phyloP scores from a whole-genome alignment of 2,329 filamentous ascomycete genomes.

The Clarireedia hainanense region DNA sequence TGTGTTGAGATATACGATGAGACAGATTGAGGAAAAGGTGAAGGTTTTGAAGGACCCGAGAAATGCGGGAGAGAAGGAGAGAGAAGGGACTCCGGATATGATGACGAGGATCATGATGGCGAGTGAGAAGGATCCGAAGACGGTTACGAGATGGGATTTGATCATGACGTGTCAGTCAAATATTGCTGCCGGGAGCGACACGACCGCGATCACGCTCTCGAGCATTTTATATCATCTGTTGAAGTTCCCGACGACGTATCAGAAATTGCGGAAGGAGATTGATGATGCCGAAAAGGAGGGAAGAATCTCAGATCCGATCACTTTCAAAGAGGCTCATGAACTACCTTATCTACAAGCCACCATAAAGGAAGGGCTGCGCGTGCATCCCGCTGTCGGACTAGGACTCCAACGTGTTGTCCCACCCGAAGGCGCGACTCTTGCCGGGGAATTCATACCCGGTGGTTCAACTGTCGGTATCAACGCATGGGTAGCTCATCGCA shows the following conservation, averaged over 20 bases:
- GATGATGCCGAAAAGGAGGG: constrained; percentile 17
- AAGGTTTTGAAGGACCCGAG: constrained; percentile 12
- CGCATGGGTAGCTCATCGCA: constrained; percentile 30
- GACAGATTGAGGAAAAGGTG: constrained; percentile 16
- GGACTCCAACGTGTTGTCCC: constrained; percentile 43
- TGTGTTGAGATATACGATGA: constrained; percentile 13
- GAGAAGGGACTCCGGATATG: constrained; percentile 30
- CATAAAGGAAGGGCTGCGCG: constrained; percentile 43
- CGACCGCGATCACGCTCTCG: constrained; percentile 41
- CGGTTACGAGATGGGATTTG: constrained; percentile 30
- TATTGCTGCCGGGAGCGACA: constrained; percentile 34
- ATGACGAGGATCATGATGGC: constrained; percentile 36
- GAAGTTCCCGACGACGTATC: constrained; percentile 23
- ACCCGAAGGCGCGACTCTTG: constrained; percentile 35
- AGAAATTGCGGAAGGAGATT: constrained; percentile 29
- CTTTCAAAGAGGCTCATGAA: constrained; percentile 33
- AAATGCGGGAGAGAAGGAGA: not conserved
- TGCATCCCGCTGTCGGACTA: constrained; percentile 41
- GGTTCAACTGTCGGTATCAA: constrained; percentile 30
- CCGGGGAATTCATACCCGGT: constrained; percentile 34
- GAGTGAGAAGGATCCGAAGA: constrained; percentile 28
- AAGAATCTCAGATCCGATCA: constrained; percentile 25
- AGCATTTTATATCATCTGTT: constrained; percentile 39
- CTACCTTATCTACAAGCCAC: constrained; percentile 42
- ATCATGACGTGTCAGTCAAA: constrained; percentile 19